Evolutionary conservation across 768 basidiomycete genomes (phyloP).

Genomic region (Tricholoma furcatifolium): DNA sequence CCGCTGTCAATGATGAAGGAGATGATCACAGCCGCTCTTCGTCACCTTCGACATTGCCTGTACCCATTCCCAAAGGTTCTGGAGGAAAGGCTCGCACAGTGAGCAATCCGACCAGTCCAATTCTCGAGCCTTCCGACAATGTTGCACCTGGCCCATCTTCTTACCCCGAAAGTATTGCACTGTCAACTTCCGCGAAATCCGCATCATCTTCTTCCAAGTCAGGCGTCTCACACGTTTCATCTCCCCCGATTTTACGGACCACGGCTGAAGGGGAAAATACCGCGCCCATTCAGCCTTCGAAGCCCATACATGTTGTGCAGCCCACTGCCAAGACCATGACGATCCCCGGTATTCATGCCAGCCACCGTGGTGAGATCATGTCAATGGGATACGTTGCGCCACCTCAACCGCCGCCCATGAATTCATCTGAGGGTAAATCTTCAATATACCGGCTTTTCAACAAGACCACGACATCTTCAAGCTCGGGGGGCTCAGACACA

Average conservation of each 20-base stretch:
- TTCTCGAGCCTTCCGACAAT: constrained; percentile 8
- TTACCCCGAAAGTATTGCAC: constrained; percentile 15
- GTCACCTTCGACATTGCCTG: constrained; percentile 15
- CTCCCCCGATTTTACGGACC: constrained; percentile 35
- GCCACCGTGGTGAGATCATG: constrained; percentile 83
- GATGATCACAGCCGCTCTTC: constrained; percentile 22
- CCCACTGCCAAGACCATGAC: constrained; percentile 81
- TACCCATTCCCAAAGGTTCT: constrained; percentile 17
- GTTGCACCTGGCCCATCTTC: constrained; percentile 7
- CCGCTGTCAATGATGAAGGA: constrained; percentile 23
- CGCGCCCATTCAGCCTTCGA: constrained; percentile 19
- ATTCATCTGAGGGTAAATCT: constrained; percentile 34
- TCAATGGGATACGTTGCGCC: constrained; percentile 76
- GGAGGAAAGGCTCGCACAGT: constrained; percentile 12
- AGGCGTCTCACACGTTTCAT: constrained; percentile 19
- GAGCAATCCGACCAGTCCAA: constrained; percentile 17
- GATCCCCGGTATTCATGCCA: constrained; percentile 85
- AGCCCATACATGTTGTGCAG: constrained; percentile 66
- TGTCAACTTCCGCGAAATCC: constrained; percentile 15
- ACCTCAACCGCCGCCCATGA: constrained; percentile 27
- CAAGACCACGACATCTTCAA: constrained; percentile 34
- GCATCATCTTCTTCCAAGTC: constrained; percentile 21
- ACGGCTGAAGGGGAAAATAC: constrained; percentile 32
- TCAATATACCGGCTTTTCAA: constrained; percentile 82
- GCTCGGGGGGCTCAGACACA: constrained; percentile 14